Evolutionary conservation across 2,329 filamentous ascomycete genomes (phyloP), one percentile per base, ranked within the genome.

Genomic region (Penicillium verrucosum): DNA sequence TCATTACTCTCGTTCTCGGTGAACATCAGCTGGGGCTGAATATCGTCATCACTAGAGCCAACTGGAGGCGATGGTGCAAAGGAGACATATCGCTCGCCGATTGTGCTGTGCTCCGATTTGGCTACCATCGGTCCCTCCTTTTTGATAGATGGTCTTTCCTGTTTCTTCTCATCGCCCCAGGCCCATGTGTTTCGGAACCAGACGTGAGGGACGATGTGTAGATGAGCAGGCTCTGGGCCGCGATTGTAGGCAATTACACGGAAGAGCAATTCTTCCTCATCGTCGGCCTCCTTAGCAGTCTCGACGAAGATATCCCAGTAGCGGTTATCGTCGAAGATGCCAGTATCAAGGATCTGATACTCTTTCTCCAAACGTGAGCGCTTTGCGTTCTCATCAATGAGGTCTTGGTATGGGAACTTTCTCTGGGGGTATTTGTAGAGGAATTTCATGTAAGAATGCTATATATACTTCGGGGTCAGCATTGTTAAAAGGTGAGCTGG

Each of bases 271-370:
- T 97, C 91, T 29, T 97, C 92, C 23, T 91, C 88, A 67, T 97
- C 89, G 60, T 96, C 87, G n/a, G 84, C 83, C 72, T 97, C 93
- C 77, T 97, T 97, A 56, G 92, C 93, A 7, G 90, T 95, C 77
- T 97, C 93, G 62, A 97, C 97, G 71, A 92, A 89, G 66, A 97
- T 96, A 72, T 97, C 93, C 89, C 92, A 97, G 78, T 97, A 97
- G 62, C 88, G 82, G 76, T 96, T 84, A 47, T 97, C 90, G 47
- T 94, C 85, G 70, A 97, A 97, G 50, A 88, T 81, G 41, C 89
- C 91, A 0, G 92, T 96, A 72, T 97, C 93, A 53, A 92, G 82
- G 54, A 97, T 85, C 73, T 97, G 93, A 76, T 96, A 97, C 72
- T 97, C 93, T 46, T 84, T 84, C 61, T 97, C 92, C 65, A 86